phyloP scores from a whole-genome alignment of 768 basidiomycete species.

The Podaxis carcinomalis region DNA sequence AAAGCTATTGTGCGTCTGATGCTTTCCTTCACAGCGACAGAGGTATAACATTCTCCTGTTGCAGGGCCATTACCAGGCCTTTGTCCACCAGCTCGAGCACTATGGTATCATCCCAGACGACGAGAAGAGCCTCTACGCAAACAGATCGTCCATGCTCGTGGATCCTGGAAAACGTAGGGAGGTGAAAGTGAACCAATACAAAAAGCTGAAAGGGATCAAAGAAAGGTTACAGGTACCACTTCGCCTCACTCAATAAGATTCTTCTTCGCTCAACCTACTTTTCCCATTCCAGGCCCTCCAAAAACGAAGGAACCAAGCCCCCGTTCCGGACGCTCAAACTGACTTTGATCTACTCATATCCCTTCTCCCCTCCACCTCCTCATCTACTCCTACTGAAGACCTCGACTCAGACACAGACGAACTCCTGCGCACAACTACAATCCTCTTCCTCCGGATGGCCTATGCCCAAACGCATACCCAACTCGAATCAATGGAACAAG shows the following conservation, averaged over 20 bases:
- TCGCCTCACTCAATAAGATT: not conserved
- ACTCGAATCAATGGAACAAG: slow-evolving; percentile 65
- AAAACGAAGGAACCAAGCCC: slow-evolving; percentile 44
- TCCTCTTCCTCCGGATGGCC: slow-evolving; percentile 70
- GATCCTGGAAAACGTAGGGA: slow-evolving; percentile 77
- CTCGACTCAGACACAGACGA: slow-evolving; percentile 61
- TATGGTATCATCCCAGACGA: slow-evolving; percentile 64
- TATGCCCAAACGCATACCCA: slow-evolving; percentile 69
- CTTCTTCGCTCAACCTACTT: not conserved
- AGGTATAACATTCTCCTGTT: not conserved
- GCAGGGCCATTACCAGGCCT: slow-evolving; percentile 47
- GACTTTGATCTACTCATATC: slow-evolving; percentile 65
- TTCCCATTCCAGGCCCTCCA: slow-evolving; percentile 39
- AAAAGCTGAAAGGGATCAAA: slow-evolving; percentile 78
- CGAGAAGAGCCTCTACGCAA: slow-evolving; percentile 53
- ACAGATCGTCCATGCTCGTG: slow-evolving; percentile 39
- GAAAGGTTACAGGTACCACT: slow-evolving; percentile 61
- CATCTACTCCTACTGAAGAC: slow-evolving; percentile 25
- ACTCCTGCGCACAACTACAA: slow-evolving; percentile 56
- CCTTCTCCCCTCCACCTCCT: slow-evolving; percentile 41
- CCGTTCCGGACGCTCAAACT: slow-evolving; percentile 28
- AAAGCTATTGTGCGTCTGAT: slow-evolving; percentile 50
- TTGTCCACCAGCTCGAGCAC: slow-evolving; percentile 47
- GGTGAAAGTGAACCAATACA: slow-evolving; percentile 87
- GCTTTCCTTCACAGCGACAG: not conserved